phyloP scores from a whole-genome alignment of 2,329 filamentous ascomycete genomes.

The Pseudofabraea citricarpa region DNA sequence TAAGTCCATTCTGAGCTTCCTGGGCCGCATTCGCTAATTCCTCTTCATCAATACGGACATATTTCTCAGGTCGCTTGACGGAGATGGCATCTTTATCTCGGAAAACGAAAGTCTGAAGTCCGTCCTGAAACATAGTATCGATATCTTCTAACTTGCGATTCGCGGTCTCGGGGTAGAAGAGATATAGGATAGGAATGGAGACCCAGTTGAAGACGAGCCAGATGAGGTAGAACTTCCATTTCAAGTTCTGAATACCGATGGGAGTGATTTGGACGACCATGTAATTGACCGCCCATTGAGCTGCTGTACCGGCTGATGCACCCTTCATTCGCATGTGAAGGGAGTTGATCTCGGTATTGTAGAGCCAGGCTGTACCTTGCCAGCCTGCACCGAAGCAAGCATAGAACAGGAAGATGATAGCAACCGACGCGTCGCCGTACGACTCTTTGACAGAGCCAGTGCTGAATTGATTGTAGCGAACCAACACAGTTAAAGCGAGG shows the following conservation, averaged over 20 bases:
- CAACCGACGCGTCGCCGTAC: neutral
- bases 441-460: neutral
- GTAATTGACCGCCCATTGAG: slow-evolving; percentile 31
- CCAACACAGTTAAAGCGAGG: neutral
- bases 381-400: neutral
- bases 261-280: slow-evolving; percentile 31
- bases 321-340: slow-evolving; percentile 31
- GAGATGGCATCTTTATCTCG: slow-evolving; percentile 1
- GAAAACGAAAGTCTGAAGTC: neutral
- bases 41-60: too few species aligned
- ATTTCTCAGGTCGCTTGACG: neutral
- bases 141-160: slow-evolving; percentile 8
- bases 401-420: neutral
- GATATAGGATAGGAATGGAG: slow-evolving; percentile 43
- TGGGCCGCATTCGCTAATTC: too few species aligned
- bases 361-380: slow-evolving; percentile 7
- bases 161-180: slow-evolving; percentile 20
- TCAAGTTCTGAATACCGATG: slow-evolving; percentile 30
- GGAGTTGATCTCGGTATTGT: slow-evolving; percentile 30
- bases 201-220: slow-evolving; percentile 35
- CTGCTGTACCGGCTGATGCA: slow-evolving; percentile 28
- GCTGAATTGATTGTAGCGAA: neutral
- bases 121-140: slow-evolving; percentile 2
- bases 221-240: slow-evolving; percentile 38
- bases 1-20: too few species aligned